phyloP scores from a whole-genome alignment of 164 flowering plant species.

The Tetracentron sinense region DNA sequence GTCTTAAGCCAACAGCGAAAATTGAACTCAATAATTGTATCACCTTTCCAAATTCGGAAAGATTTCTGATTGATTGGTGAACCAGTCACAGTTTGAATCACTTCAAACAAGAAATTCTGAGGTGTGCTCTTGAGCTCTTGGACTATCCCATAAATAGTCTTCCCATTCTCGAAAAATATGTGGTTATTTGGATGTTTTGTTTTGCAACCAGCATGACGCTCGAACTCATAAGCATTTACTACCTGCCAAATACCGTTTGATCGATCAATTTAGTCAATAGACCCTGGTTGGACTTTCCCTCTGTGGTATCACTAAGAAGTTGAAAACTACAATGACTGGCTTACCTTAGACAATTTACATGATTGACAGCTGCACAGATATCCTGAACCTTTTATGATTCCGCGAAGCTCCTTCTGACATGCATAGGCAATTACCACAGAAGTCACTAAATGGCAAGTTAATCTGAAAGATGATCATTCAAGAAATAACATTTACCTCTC shows the following conservation, averaged over 20 bases:
- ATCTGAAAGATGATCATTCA: not conserved
- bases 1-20: not conserved
- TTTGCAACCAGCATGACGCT: constrained; percentile 72
- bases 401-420: constrained; percentile 44
- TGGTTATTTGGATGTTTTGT: constrained; percentile 89
- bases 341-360: no score
- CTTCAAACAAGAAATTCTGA: constrained; percentile 53
- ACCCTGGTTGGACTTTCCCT: no score
- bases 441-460: not conserved
- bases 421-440: constrained; percentile 1
- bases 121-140: constrained; percentile 74
- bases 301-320: no score
- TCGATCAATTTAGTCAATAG: no score
- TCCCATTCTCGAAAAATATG: constrained; percentile 76
- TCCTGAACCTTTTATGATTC: no score
- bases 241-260: no score
- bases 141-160: constrained; percentile 63
- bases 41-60: constrained; percentile 70
- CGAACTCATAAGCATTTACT: constrained; percentile 74
- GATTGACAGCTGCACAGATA: no score
- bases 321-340: no score
- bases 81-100: constrained; percentile 61
- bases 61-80: constrained; percentile 60
- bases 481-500: constrained; percentile 38
- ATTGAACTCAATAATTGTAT: not conserved